Percentiles rank a stretch among this genome's conserved stretches.
Evolutionary conservation across 345 rosid species (phyloP).

Genomic region (Rhodomyrtus tomentosa): DNA sequence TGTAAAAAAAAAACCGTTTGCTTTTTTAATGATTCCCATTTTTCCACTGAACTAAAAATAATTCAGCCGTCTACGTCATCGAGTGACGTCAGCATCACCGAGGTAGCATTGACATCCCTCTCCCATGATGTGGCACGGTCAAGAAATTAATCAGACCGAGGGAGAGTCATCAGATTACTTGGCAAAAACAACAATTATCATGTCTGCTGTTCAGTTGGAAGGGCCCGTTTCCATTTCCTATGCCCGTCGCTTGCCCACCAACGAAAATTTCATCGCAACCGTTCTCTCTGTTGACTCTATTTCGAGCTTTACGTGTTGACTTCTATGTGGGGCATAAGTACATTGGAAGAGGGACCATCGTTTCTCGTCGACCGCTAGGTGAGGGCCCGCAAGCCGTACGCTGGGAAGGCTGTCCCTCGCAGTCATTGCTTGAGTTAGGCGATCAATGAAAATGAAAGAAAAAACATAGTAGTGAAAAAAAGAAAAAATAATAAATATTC

Average conservation of each 20-base stretch:
- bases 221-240: neutral
- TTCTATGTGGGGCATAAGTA: neutral
- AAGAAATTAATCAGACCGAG: neutral
- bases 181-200: neutral
- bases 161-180: neutral
- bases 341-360: too few relatives aligned
- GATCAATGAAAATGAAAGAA: too few relatives aligned
- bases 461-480: too few relatives aligned
- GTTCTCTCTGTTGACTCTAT: neutral
- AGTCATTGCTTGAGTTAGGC: too few relatives aligned
- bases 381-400: too few relatives aligned
- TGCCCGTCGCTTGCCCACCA: neutral
- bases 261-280: neutral
- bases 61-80: neutral
- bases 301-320: neutral
- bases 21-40: neutral
- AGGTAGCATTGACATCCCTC: neutral
- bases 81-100: neutral
- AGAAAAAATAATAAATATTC: too few relatives aligned
- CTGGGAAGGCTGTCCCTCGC: too few relatives aligned
- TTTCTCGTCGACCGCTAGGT: too few relatives aligned
- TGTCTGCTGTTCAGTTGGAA: neutral
- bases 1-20: neutral
- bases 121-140: neutral
- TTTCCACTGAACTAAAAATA: neutral